Percentiles rank a stretch among this genome's conserved stretches.
Evolutionary conservation across 192 early-diverging fungal genomes (phyloP).

Genomic region (Umbelopsis isabellina): DNA sequence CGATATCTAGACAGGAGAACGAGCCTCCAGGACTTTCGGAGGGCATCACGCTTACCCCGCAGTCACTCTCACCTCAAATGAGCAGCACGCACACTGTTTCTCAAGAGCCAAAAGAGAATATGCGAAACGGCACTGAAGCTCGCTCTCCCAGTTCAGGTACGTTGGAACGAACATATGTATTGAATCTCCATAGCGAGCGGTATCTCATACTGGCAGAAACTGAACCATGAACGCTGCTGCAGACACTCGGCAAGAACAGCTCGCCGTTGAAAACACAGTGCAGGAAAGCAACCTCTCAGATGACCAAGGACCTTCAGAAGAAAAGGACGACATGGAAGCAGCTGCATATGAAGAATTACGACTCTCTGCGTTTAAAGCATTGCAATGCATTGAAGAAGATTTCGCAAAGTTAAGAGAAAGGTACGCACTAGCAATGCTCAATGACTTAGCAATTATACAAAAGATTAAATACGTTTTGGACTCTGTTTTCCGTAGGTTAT

Average conservation of each 20-base stretch:
- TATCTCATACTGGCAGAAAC: no score
- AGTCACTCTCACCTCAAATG: conserved; percentile 13
- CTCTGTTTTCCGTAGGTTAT: background rate
- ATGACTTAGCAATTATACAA: background rate
- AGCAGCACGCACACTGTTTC: background rate
- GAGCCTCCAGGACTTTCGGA: background rate
- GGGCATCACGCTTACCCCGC: background rate
- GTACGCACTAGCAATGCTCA: background rate
- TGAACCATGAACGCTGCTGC: background rate
- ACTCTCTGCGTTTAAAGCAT: background rate
- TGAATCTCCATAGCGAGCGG: no score
- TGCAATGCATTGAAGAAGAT: conserved; percentile 9
- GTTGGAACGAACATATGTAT: no score
- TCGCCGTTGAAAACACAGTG: background rate
- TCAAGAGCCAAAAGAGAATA: background rate
- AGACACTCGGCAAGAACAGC: background rate
- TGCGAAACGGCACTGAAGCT: background rate
- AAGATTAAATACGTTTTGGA: no score
- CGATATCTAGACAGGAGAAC: background rate
- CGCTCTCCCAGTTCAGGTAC: background rate
- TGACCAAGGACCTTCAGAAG: background rate
- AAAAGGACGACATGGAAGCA: background rate
- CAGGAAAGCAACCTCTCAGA: background rate
- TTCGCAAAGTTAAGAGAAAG: conserved; percentile 12
- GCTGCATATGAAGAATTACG: conserved; percentile 15